Conservation (phyloP, 1,284 basidiomycete species). For the Puccinia triticina region DNA sequence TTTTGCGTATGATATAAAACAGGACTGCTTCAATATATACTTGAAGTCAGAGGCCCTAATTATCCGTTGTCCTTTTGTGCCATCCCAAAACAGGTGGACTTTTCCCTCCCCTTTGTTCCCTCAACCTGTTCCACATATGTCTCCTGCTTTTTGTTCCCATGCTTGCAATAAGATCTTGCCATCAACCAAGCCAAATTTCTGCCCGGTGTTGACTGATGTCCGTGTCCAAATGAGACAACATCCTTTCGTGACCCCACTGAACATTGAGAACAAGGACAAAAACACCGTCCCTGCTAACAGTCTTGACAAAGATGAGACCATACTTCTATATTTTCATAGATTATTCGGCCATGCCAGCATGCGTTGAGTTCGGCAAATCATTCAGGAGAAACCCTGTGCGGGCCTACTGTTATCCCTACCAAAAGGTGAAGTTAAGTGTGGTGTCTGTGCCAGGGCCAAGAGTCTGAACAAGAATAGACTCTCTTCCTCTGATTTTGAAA, state of each 20-base stretch:
- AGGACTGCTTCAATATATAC: too few relatives aligned
- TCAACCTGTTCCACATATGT: too few relatives aligned
- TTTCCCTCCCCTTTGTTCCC: too few relatives aligned
- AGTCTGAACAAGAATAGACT: neutral
- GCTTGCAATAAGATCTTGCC: too few relatives aligned
- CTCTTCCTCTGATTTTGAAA: neutral
- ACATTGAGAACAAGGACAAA: neutral
- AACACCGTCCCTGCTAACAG: too few relatives aligned
- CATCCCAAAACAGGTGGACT: too few relatives aligned
- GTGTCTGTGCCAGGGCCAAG: neutral
- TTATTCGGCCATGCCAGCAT: neutral
- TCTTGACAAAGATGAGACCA: neutral
- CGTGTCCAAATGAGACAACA: neutral
- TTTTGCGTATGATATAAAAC: too few relatives aligned
- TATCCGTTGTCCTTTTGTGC: too few relatives aligned
- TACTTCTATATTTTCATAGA: neutral
- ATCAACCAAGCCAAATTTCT: too few relatives aligned
- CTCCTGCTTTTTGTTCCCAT: too few relatives aligned
- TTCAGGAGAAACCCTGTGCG: neutral
- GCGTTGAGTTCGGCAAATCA: neutral
- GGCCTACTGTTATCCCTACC: neutral
- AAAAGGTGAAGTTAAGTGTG: neutral
- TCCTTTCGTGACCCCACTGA: neutral
- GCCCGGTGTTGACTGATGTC: neutral
- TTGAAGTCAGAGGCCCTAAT: too few relatives aligned